Evolutionary conservation across 495 filamentous ascomycete genomes (phyloP).

Genomic region (Xylaria palmicola): DNA sequence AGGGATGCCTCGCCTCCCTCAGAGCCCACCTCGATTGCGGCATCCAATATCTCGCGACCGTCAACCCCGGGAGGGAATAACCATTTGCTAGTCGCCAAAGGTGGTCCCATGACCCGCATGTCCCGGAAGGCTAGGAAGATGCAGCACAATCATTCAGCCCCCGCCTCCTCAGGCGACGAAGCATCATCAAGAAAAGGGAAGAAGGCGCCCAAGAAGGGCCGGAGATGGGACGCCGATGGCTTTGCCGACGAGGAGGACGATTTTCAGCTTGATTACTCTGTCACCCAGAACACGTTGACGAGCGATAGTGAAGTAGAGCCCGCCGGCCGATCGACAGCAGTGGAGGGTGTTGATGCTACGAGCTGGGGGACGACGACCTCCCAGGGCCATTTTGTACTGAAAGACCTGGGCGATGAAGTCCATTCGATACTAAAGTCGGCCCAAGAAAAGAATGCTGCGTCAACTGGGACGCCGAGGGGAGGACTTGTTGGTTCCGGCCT

Average conservation of each 20-base stretch:
- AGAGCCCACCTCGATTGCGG: conserved; percentile 63
- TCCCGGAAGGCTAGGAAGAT: conserved; percentile 83
- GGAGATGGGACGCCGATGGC: conserved; percentile 90
- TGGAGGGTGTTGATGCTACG: conserved; percentile 73
- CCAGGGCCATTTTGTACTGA: conserved; percentile 91
- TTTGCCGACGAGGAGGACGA: conserved; percentile 83
- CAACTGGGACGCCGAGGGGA: conserved; percentile 41
- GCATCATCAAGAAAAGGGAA: conserved; percentile 56
- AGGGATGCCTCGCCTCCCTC: conserved; percentile 49
- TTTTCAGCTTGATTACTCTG: conserved; percentile 83
- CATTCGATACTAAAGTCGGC: conserved; percentile 79
- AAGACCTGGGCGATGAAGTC: conserved; percentile 91
- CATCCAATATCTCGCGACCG: conserved; percentile 79
- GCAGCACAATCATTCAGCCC: conserved; percentile 58
- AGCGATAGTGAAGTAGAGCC: conserved; percentile 56
- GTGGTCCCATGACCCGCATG: conserved; percentile 66
- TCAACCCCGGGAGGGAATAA: conserved; percentile 65
- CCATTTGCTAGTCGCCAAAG: conserved; percentile 67
- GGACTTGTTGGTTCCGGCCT: conserved; percentile 76
- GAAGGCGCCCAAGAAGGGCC: conserved; percentile 71
- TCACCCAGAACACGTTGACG: conserved; percentile 40
- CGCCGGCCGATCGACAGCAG: conserved; percentile 41
- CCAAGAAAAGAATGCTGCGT: conserved; percentile 56
- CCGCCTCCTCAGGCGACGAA: conserved; percentile 84
- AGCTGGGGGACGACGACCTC: conserved; percentile 81